phyloP scores from a whole-genome alignment of 495 filamentous ascomycete species.

The Talaromyces stipitatus region DNA sequence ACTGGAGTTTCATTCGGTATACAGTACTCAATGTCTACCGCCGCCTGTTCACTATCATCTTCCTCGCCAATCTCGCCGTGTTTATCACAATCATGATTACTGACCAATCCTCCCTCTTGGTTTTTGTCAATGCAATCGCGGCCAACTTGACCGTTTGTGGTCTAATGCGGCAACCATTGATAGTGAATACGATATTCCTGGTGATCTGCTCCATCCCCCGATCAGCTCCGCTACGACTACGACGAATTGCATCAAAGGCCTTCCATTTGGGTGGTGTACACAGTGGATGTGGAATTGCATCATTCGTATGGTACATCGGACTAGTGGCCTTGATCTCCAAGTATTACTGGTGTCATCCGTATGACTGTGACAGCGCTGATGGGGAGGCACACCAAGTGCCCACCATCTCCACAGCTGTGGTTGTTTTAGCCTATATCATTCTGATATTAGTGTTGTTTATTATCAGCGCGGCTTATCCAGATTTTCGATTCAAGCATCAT shows the following conservation, averaged over 20 bases:
- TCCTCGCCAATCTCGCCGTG: slow-evolving; percentile 42
- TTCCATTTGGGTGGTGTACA: slow-evolving; percentile 76
- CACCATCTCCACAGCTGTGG: slow-evolving; percentile 21
- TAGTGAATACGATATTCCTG: slow-evolving; percentile 65
- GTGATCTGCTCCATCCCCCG: slow-evolving; percentile 52
- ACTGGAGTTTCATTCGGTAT: slow-evolving; percentile 26
- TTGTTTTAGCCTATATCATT: slow-evolving; percentile 32
- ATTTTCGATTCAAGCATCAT: slow-evolving; percentile 39
- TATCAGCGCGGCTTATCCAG: slow-evolving; percentile 33
- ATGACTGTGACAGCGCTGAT: neutral
- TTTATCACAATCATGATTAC: slow-evolving; percentile 35
- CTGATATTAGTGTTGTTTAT: slow-evolving; percentile 34
- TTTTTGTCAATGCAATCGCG: slow-evolving; percentile 41
- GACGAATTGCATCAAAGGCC: slow-evolving; percentile 60
- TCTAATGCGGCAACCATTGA: slow-evolving; percentile 64
- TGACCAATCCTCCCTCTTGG: slow-evolving; percentile 20
- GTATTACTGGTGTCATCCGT: slow-evolving; percentile 28
- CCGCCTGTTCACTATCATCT: slow-evolving; percentile 45
- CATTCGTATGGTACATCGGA: slow-evolving; percentile 62
- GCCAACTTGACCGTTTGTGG: slow-evolving; percentile 47
- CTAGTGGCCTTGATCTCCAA: slow-evolving; percentile 44
- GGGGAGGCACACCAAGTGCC: slow-evolving; percentile 5
- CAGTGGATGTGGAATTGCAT: slow-evolving; percentile 60
- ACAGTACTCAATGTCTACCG: slow-evolving; percentile 39
- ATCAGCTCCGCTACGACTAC: slow-evolving; percentile 53